A percentile compares a stretch with the other conserved stretches of the same genome.
These are phyloP conservation scores for Ilex asprella DNA, from an alignment of 257 asterid genomes.

Conservation along the genomic window DNA sequence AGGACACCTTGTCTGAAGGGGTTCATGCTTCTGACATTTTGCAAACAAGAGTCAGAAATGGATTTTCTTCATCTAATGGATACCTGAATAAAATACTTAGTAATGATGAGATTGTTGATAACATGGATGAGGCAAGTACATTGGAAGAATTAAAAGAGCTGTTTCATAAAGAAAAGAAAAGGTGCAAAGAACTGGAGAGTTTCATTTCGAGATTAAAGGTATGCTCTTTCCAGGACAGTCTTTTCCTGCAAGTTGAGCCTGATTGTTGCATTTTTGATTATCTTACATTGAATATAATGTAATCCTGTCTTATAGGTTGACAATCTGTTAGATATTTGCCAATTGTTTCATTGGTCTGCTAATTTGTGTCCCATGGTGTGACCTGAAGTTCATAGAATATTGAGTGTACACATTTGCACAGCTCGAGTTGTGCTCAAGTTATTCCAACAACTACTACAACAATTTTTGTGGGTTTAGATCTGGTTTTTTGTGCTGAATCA, in stretches of 20 bases:
- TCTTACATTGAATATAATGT: not conserved
- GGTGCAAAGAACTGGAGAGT: slow-evolving; percentile 27
- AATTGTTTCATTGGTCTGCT: no score
- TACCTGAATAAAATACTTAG: slow-evolving; percentile 9
- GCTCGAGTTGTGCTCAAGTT: no score
- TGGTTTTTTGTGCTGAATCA: no score
- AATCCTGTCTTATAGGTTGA: not conserved
- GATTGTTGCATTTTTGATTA: not conserved
- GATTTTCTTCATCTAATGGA: slow-evolving; percentile 20
- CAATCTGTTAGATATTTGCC: not conserved
- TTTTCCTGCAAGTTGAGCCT: not conserved
- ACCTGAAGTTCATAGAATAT: no score
- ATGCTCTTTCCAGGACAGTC: slow-evolving; percentile 4
- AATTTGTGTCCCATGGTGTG: no score
- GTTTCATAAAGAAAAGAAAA: slow-evolving; percentile 35
- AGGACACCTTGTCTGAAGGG: slow-evolving; percentile 19
- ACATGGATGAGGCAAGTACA: slow-evolving; percentile 14
- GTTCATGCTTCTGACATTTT: slow-evolving; percentile 10
- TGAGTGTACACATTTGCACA: no score
- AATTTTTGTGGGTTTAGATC: no score
- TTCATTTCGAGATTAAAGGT: slow-evolving; percentile 38
- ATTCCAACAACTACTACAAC: no score
- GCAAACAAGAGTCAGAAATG: slow-evolving; percentile 17
- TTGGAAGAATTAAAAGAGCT: slow-evolving; percentile 32
- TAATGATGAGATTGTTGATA: slow-evolving; percentile 23